Base-by-base conservation (phyloP, 495 filamentous ascomycete genomes). In the Neurospora pannonica region DNA sequence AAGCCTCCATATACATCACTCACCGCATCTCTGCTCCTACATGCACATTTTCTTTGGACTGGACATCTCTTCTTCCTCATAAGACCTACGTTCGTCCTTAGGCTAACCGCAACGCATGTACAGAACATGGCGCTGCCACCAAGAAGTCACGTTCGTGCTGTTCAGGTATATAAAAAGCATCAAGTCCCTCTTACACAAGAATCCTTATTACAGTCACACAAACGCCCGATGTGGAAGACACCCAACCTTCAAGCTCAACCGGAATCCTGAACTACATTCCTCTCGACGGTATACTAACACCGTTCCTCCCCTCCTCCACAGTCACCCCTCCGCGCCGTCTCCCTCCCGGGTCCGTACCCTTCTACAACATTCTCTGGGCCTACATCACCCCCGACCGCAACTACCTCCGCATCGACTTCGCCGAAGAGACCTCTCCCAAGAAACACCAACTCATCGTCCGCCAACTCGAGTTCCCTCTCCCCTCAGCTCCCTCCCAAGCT, bases 301-400 rank as follows among this genome's bases (percentile, higher is more conserved):
- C 5, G 28, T 19, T 62, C 28, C 28, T 31, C 4, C 17, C 71
- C 31, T 19, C 71, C 13, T 37, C 71, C 71, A 71, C 74, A 31
- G 11, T 42, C 39, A 34, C 39, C 72, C 54, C 54, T 62, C 15
- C 54, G 28, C 54, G 28, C 28, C 54, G 54, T 4, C 54, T 34
- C 60, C 48, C 78, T 5, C 76, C 77, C 15, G 69, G 36, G 28
- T 74, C 76, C 54, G 92, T 98, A 17, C 90, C 92, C 0, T 90
- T 94, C 72, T 94, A 92, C 83, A 92, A 97, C 79, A 83, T 99
- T 48, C 90, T 99, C 39, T 97, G 93, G 89, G 93, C 92, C 28
- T 89, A 93, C 75, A 72, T 85, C 37, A 79, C 88, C 71, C 85
- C 83, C 13, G 81, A 81, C 31, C 82, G 86, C 11, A 87, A 85